These are phyloP conservation scores for Microthlaspi erraticum DNA, from an alignment of 345 rosid species.

Conservation along the genomic window DNA sequence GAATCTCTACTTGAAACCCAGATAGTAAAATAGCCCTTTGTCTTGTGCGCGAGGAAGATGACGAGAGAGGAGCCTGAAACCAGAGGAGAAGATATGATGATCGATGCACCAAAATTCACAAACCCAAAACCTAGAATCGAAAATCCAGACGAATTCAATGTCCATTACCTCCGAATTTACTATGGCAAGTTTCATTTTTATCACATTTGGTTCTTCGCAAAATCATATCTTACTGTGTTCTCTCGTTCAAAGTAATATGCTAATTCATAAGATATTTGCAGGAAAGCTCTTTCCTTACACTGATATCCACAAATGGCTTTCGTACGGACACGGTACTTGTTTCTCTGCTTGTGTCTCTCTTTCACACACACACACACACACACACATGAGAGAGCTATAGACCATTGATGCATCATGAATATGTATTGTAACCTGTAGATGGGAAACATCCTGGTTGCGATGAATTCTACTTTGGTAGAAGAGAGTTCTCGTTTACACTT, in stretches of 20 bases:
- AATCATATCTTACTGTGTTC: neutral
- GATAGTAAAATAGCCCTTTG: conserved; percentile 1
- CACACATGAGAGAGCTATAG: too few relatives aligned
- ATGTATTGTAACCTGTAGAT: conserved; percentile 54
- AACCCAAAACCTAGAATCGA: conserved; percentile 38
- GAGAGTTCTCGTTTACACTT: conserved; percentile 90
- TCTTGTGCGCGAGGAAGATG: conserved; percentile 40
- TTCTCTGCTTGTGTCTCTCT: neutral
- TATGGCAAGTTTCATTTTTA: conserved; percentile 54
- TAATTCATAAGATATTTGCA: conserved; percentile 47
- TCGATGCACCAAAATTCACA: conserved; percentile 47
- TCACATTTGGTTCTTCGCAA: neutral
- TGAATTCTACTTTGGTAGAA: conserved; percentile 65
- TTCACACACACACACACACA: neutral
- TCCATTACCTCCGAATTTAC: conserved; percentile 66
- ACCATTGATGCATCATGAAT: too few relatives aligned
- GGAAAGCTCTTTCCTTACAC: conserved; percentile 82
- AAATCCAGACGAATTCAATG: conserved; percentile 58
- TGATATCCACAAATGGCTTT: conserved; percentile 87
- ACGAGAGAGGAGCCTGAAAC: conserved; percentile 50
- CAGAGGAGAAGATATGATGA: conserved; percentile 60
- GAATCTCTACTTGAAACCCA: conserved; percentile 17
- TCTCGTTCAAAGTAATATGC: neutral
- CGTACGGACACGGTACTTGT: conserved; percentile 80
- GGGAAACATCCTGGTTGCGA: conserved; percentile 97